Base-by-base conservation (phyloP, 495 filamentous ascomycete genomes). In the Lentithecium fluviatile region DNA sequence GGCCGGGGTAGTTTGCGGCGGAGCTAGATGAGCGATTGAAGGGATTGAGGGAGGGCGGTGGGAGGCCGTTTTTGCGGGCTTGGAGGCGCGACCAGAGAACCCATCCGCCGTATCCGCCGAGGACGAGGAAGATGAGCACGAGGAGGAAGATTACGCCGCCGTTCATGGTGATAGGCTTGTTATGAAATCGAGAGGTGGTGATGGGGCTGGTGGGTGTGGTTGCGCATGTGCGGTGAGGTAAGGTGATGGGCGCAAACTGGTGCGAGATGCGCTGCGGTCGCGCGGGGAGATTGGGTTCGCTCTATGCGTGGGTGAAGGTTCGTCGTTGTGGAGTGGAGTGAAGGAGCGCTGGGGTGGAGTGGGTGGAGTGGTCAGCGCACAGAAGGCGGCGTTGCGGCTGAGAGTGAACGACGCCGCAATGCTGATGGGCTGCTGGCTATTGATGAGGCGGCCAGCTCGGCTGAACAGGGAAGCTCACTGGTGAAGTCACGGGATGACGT, bases 1-100 rank as follows among this genome's bases (percentile, higher is more conserved):
- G 81, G 23, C 78, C 77, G 5, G 78, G 79, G 11, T 69, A 74
- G 34, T 74, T 74, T 7, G 73, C 67, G 8, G 64, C 69, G 47
- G 64, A 60, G 36, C 72, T 68, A 38, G 62, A 55, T 74, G 82
- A 83, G 52, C 79, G 81, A 62, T 82, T 79, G 77, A 87, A 89
- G 40, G 85, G 85, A 43, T 78, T 77, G 8, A 83, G 67, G 1
- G 80, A 74, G 2, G 85, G 87, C 52, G 83, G 79, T 20, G 84
- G 83, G 45, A 87, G 82, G 45, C 87, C 87, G 36, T 87, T 74
- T 12, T 80, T 78, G 46, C 81, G 75, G 38, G 87, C 86, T 60
- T 82, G 82, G 42, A 84, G 65, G 60, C 84, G 83, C 1, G 81
- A 79, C 54, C 70, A 77, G 38, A 75, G 66, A 53, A 70, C 52